Base-by-base conservation (phyloP, 768 basidiomycete genomes). In the Punctularia strigosozonata region DNA sequence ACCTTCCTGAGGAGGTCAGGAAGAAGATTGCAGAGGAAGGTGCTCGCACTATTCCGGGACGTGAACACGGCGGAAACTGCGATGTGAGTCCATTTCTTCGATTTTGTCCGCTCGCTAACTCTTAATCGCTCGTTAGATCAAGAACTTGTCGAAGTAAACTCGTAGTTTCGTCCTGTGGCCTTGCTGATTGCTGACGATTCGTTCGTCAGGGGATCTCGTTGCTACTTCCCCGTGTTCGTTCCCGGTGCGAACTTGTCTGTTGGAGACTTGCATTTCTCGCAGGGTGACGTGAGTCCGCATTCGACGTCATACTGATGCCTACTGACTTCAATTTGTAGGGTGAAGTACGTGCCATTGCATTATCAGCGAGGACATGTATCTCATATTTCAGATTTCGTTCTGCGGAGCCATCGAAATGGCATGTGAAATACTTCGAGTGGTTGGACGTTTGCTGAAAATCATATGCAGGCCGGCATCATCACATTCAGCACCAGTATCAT, bases 41-140 rank as follows among this genome's bases (percentile, higher is more conserved):
- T 17, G 81, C 82, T 26, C 64, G 83, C 44, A 85, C 83, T 0
- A 63, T 82, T 31, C 83, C 83, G 5, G 80, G 77, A 12, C 55
- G 83, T n/a, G 82, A 87, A 52, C 80, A 85, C 53, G 82, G 83
- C 14, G 83, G 83, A 21, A 81, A 82, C 43, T 81, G 79, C 49
- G 79, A 82, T 58, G 80, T 72, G 48, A 41, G 65, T 63, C 28
- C 10, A 8, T 34, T 34, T 10, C 33, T 15, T 10, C 8, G 44
- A 12, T 1, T 28, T n/a, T 33, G 19, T 28, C 28, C 22, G 5
- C 1, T 31, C 15, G 15, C 30, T 34, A 20, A 38, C 15, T 10
- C 12, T 13, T 32, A 8, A 4, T 36, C 7, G 10, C 2, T 31
- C 1, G 43, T 41, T 54, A 82, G 79, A 83, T 84, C 55, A 84